Percentiles rank a stretch among this genome's conserved stretches.
phyloP scores from a whole-genome alignment of 202 grass and related monocot genomes.

The Miscanthus sacchariflorus region DNA sequence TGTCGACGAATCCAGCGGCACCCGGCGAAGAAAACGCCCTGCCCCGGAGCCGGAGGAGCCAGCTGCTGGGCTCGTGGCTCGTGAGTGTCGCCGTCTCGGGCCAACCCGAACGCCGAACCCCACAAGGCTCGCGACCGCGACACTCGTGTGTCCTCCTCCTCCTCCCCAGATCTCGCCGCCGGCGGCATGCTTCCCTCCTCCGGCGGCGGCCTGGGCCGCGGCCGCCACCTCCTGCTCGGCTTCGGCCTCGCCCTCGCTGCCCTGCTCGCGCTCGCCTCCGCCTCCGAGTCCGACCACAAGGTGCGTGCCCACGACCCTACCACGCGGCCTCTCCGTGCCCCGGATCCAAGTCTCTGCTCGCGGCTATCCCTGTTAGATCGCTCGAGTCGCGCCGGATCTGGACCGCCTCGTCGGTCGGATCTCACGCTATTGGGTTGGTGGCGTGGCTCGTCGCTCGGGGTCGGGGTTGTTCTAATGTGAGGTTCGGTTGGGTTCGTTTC shows the following conservation, averaged over 20 bases:
- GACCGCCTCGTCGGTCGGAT: background rate
- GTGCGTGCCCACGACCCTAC: constrained; percentile 20
- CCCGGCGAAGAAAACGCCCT: background rate
- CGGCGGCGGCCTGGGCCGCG: background rate
- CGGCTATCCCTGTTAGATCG: background rate
- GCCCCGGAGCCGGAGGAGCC: no score
- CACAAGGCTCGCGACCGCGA: constrained; percentile 24
- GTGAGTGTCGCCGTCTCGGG: constrained; percentile 26
- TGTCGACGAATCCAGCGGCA: background rate
- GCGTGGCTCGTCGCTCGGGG: background rate
- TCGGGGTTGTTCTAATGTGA: background rate
- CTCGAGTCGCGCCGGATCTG: constrained; percentile 34
- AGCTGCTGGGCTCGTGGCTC: background rate
- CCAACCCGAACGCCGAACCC: constrained; percentile 46
- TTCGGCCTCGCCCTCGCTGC: constrained; percentile 20
- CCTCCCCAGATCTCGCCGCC: constrained; percentile 59
- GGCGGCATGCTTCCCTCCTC: constrained; percentile 55
- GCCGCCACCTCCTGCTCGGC: constrained; percentile 9
- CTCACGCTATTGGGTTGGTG: constrained; percentile 1
- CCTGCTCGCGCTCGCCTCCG: constrained; percentile 38
- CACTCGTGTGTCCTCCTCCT: background rate
- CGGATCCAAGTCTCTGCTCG: constrained; percentile 36
- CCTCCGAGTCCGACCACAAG: constrained; percentile 80
- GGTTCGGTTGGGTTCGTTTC: background rate
- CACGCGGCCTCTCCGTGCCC: no score